Percentiles rank a stretch among this genome's conserved stretches.
These are phyloP conservation scores for Pestalotiopsis sp. DNA, from an alignment of 2,329 filamentous ascomycete genomes.

Conservation along the genomic window DNA sequence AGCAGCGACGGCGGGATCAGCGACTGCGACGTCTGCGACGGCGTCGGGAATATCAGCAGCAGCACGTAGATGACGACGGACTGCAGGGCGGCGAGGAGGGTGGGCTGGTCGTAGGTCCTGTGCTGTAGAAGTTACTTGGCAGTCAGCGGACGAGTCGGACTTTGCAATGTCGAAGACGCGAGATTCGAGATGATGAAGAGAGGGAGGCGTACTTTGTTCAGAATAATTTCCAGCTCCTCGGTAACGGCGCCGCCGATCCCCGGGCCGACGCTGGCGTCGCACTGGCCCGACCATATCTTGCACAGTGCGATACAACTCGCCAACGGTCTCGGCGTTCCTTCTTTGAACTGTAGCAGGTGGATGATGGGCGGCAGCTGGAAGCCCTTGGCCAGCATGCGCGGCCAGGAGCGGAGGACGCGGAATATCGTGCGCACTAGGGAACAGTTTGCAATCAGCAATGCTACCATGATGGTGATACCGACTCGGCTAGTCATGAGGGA, in stretches of 20 bases:
- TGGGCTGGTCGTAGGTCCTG: slow-evolving; percentile 29
- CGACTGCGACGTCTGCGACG: slow-evolving; percentile 20
- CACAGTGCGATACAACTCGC: slow-evolving; percentile 35
- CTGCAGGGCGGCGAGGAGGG: slow-evolving; percentile 35
- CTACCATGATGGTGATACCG: too few relatives aligned
- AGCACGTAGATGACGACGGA: slow-evolving; percentile 36
- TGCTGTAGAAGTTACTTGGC: slow-evolving; percentile 22
- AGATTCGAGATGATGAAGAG: neutral
- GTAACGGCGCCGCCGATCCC: slow-evolving; percentile 32
- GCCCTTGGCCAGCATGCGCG: slow-evolving; percentile 36
- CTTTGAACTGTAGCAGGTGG: slow-evolving; percentile 26
- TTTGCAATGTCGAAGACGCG: too few relatives aligned
- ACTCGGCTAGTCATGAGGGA: too few relatives aligned
- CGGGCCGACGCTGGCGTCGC: slow-evolving; percentile 23
- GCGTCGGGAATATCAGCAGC: slow-evolving; percentile 36
- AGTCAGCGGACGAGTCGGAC: neutral
- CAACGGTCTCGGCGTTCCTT: slow-evolving; percentile 28
- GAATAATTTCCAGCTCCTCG: slow-evolving; percentile 31
- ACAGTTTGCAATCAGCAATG: neutral
- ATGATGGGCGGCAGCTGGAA: slow-evolving; percentile 37
- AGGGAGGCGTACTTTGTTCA: slow-evolving; percentile 26
- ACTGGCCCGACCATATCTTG: slow-evolving; percentile 37
- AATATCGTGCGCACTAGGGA: slow-evolving; percentile 27
- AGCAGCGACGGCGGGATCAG: slow-evolving; percentile 27
- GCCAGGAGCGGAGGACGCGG: slow-evolving; percentile 36